phyloP scores from a whole-genome alignment of 768 basidiomycete genomes.

The Termitomyces sp. region DNA sequence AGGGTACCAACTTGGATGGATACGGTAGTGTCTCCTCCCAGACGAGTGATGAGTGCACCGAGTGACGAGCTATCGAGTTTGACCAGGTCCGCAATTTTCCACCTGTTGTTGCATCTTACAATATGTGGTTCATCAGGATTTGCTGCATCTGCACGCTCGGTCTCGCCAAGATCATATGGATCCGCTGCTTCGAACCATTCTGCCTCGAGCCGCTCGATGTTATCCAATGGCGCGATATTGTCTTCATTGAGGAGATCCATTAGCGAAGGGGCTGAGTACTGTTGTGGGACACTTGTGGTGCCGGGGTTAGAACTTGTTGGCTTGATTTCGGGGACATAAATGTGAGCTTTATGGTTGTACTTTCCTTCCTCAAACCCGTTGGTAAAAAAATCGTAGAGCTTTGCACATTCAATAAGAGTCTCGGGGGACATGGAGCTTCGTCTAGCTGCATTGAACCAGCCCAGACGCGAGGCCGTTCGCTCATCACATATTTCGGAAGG shows the following conservation, averaged over 20 bases:
- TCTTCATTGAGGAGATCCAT: constrained; percentile 4
- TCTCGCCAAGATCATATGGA: constrained; percentile 6
- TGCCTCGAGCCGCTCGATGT: not conserved
- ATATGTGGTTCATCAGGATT: not conserved
- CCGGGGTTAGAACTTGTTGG: not conserved
- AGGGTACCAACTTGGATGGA: not conserved
- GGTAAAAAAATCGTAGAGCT: constrained; percentile 1
- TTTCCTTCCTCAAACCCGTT: not conserved
- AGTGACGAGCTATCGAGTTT: not conserved
- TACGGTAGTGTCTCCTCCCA: not conserved
- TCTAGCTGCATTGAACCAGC: not conserved
- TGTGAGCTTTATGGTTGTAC: not conserved
- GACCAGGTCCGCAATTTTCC: constrained; percentile 3
- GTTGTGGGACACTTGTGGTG: not conserved
- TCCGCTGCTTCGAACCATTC: not conserved
- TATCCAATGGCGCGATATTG: constrained; percentile 1
- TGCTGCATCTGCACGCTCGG: not conserved
- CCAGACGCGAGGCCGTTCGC: not conserved
- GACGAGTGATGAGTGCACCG: not conserved
- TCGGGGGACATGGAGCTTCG: not conserved
- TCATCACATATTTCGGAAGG: not conserved
- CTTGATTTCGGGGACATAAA: constrained; percentile 1
- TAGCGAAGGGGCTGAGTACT: not conserved
- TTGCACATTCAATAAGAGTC: not conserved
- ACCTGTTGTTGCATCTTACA: constrained; percentile 1